These are phyloP conservation scores for Termitomyces sp. DNA, from an alignment of 768 basidiomycete genomes.

Conservation along the genomic window DNA sequence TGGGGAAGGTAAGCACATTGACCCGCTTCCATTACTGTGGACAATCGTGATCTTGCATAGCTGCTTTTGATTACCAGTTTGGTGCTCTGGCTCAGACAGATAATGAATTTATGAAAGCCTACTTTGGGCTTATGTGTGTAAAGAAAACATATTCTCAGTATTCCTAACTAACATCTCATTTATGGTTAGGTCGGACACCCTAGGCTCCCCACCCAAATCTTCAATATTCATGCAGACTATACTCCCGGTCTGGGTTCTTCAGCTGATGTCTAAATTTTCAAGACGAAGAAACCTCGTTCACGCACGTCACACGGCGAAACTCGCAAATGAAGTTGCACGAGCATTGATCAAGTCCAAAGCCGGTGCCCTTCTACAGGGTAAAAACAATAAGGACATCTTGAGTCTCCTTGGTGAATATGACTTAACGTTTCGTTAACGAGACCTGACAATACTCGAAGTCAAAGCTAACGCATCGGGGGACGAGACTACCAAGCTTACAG, in stretches of 20 bases:
- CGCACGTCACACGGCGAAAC: constrained; percentile 38
- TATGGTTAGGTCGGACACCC: constrained; percentile 40
- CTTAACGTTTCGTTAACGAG: not conserved
- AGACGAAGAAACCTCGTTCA: constrained; percentile 41
- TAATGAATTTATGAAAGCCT: constrained; percentile 53
- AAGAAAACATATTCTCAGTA: constrained; percentile 4
- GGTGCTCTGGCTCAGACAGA: constrained; percentile 45
- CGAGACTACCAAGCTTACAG: constrained; percentile 28
- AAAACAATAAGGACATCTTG: constrained; percentile 49
- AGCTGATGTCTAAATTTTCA: constrained; percentile 43
- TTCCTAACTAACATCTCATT: not conserved
- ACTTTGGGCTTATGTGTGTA: constrained; percentile 44
- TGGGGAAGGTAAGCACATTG: constrained; percentile 38
- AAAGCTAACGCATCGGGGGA: constrained; percentile 42
- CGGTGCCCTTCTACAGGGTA: constrained; percentile 44
- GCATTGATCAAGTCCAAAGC: constrained; percentile 45
- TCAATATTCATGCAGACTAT: constrained; percentile 47
- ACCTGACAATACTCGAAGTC: constrained; percentile 24
- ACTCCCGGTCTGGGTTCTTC: constrained; percentile 43
- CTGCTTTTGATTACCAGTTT: constrained; percentile 56
- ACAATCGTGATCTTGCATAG: constrained; percentile 18
- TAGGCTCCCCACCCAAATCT: constrained; percentile 42
- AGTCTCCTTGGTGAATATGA: constrained; percentile 48
- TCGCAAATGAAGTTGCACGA: constrained; percentile 43
- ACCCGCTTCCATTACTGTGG: not conserved